These are phyloP conservation scores for apple (Malus domestica) DNA, from an alignment of 306 rosid genomes.

Conservation along the genomic window DNA sequence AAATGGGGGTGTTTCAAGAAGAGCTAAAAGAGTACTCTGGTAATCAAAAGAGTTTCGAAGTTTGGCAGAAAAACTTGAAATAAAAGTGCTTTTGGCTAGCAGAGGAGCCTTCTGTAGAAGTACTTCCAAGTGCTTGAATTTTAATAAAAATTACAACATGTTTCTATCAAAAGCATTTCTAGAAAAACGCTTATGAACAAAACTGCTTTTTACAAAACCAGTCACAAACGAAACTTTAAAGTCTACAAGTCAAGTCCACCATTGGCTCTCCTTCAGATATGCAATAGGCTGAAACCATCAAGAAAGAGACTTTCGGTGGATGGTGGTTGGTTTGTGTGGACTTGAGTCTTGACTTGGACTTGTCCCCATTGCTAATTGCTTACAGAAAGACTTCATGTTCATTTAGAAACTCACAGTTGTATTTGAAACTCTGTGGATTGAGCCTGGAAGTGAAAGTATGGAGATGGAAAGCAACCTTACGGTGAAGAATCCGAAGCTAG, in stretches of 20 bases:
- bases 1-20: not conserved
- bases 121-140: too few relatives aligned
- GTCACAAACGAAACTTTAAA: not conserved
- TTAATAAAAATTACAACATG: too few relatives aligned
- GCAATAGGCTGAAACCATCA: not conserved
- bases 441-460: slow-evolving; percentile 3
- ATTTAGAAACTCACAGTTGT: not conserved
- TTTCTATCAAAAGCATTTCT: too few relatives aligned
- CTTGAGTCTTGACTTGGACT: not conserved
- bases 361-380: not conserved
- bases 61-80: too few relatives aligned
- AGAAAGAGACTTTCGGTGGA: not conserved
- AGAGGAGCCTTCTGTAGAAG: too few relatives aligned
- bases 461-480: slow-evolving; percentile 28
- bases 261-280: not conserved
- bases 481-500: slow-evolving; percentile 25
- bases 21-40: not conserved
- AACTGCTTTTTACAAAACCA: not conserved
- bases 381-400: not conserved
- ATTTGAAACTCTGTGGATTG: not conserved
- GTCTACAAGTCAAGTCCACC: not conserved
- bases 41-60: too few relatives aligned
- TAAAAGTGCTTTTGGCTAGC: too few relatives aligned
- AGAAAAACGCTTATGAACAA: too few relatives aligned
- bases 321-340: not conserved